Evolutionary conservation across 2,329 filamentous ascomycete genomes (phyloP).

Genomic region (Arachnomyces sp.): DNA sequence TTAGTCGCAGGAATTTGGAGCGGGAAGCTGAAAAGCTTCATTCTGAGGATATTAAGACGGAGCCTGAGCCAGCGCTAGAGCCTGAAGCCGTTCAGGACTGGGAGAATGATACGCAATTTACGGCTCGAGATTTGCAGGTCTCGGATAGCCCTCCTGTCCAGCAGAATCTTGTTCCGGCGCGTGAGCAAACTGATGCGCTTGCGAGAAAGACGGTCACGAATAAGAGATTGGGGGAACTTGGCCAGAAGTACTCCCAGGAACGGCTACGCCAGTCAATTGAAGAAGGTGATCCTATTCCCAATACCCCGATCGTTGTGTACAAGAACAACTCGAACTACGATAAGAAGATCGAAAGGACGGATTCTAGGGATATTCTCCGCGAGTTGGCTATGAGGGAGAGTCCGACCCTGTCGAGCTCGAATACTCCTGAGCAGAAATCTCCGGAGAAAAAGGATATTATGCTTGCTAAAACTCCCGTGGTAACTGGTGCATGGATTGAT

Average conservation of each 20-base stretch:
- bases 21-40: conserved; percentile 5
- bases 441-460: conserved; percentile 22
- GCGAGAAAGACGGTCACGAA: conserved; percentile 14
- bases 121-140: conserved; percentile 19
- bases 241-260: conserved; percentile 9
- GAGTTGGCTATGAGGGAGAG: conserved; percentile 33
- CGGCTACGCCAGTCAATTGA: conserved; percentile 11
- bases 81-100: conserved; percentile 13
- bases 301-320: conserved; percentile 32
- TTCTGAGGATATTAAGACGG: conserved; percentile 10
- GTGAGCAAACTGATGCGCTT: conserved; percentile 17
- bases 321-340: conserved; percentile 22
- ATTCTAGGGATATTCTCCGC: conserved; percentile 36
- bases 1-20: conserved; percentile 16
- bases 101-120: conserved; percentile 22
- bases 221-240: conserved; percentile 13
- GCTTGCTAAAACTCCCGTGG: conserved; percentile 37
- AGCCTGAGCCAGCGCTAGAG: conserved; percentile 12
- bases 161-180: conserved; percentile 15
- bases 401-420: conserved; percentile 19
- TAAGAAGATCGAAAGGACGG: conserved; percentile 24
- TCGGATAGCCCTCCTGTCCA: conserved; percentile 25
- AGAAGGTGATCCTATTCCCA: conserved; percentile 23
- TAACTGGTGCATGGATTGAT: conserved; percentile 40
- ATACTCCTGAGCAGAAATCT: conserved; percentile 28